phyloP scores from a whole-genome alignment of 2,329 filamentous ascomycete genomes.

The Periconia digitata region DNA sequence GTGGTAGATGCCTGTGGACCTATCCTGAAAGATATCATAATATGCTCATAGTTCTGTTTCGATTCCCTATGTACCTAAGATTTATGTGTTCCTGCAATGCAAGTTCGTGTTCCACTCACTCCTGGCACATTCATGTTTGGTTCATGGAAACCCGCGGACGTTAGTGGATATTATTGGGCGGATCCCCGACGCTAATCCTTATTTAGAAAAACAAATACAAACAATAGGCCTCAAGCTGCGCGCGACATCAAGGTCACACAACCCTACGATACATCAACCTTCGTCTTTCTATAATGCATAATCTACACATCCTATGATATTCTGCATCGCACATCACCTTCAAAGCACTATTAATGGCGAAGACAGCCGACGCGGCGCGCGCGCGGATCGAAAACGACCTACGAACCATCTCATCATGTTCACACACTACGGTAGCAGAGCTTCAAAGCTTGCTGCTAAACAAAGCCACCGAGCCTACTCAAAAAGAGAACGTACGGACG shows the following conservation, averaged over 20 bases:
- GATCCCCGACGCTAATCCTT: background rate
- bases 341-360: constrained; percentile 26
- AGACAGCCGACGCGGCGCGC: constrained; percentile 40
- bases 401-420: constrained; percentile 52
- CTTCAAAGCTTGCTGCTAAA: constrained; percentile 50
- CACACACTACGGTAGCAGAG: constrained; percentile 47
- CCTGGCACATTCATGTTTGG: background rate
- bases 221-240: background rate
- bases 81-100: too few species aligned
- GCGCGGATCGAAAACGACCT: constrained; percentile 52
- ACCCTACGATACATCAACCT: background rate
- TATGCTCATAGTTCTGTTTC: too few species aligned
- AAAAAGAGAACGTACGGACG: constrained; percentile 35
- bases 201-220: background rate
- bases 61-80: too few species aligned
- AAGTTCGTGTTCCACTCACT: too few species aligned
- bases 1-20: background rate
- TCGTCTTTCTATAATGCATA: constrained; percentile 31
- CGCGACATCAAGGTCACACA: background rate
- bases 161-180: background rate
- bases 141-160: background rate
- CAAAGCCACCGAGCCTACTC: constrained; percentile 34
- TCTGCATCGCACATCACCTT: constrained; percentile 1
- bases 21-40: background rate
- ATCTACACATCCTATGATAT: constrained; percentile 22